Conservation (phyloP, 352 stramenopile genomes). For the Pythium aristosporum region DNA sequence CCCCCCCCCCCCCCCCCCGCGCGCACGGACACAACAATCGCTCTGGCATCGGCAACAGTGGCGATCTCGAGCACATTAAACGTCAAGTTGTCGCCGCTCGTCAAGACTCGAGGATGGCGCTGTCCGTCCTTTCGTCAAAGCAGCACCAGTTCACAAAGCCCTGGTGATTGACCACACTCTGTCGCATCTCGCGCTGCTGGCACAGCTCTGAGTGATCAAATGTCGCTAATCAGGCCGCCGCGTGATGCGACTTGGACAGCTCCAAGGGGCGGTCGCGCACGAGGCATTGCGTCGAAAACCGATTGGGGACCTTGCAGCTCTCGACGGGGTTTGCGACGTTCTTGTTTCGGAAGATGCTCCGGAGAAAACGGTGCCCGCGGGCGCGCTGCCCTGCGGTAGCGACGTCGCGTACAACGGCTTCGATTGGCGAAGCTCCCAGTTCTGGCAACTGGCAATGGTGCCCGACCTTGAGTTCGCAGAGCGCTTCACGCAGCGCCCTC, state of each 20-base stretch:
- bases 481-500: too few relatives aligned
- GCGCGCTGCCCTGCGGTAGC: too few relatives aligned
- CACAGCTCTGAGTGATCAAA: slow-evolving; percentile 19
- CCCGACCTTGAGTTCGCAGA: too few relatives aligned
- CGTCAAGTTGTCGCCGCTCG: slow-evolving; percentile 7
- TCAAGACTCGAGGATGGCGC: slow-evolving; percentile 10
- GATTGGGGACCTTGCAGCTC: neutral
- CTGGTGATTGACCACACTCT: slow-evolving; percentile 14
- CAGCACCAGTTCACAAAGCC: slow-evolving; percentile 12
- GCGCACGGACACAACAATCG: slow-evolving; percentile 19
- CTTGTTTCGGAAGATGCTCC: neutral
- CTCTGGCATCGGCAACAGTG: slow-evolving; percentile 8
- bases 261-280: slow-evolving; percentile 3
- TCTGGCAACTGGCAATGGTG: too few relatives aligned
- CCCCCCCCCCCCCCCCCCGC: too few relatives aligned
- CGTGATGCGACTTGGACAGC: neutral
- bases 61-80: slow-evolving; percentile 4
- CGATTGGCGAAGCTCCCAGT: too few relatives aligned
- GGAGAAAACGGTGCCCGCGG: too few relatives aligned
- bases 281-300: slow-evolving; percentile 7
- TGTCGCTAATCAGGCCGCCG: neutral
- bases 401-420: too few relatives aligned
- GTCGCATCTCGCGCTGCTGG: neutral
- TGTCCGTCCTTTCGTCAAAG: slow-evolving; percentile 10
- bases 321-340: neutral